Base-by-base conservation (phyloP, 192 early-diverging fungal genomes). In the Lunasporangiospora selenospora region DNA sequence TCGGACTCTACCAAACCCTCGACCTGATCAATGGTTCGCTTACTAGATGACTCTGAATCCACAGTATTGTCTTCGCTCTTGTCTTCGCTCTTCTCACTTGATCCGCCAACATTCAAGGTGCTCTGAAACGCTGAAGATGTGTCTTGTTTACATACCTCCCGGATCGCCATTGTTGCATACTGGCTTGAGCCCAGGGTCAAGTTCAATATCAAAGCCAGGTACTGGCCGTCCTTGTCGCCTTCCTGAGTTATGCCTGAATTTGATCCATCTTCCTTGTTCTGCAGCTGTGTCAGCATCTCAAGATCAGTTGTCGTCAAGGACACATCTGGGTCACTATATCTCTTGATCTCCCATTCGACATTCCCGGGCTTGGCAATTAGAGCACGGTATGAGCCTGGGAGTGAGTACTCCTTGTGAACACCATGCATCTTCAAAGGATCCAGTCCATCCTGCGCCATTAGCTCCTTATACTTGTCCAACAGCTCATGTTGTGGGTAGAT, bases 91-190 rank as follows among this genome's bases (percentile, higher is more conserved):
- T n/a, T n/a, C n/a, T n/a, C n/a, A n/a, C n/a, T n/a, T n/a, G n/a
- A n/a, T n/a, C n/a, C n/a, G n/a, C n/a, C n/a, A n/a, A n/a, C 27
- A 33, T 73, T 73, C 15, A 73, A 38, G 19, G 60, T 63, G 19
- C 46, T 46, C 75, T 90, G 87, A 57, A 79, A 77, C 2, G 69
- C 79, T 2, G 85, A 55, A 7, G 85, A 82, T 10, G 90, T 89
- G 34, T 87, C 84, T 44, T 81, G 59, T 39, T 87, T 83, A 69
- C 89, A 89, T 21, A 97, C 76, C 75, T 99, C 98, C 18, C 96
- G 84, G 53, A 99, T 75, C n/a, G 90, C 88, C 95, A 99, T 98
- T 0, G 98, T 99, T 2, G 98, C 98, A 71, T 99, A 99, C 32
- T 90, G 85, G 38, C 92, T 94, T 2, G 92, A 83, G 29, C 73